These are phyloP conservation scores for Fraxinus velutina DNA, from an alignment of 305 asterid species.

Conservation along the genomic window DNA sequence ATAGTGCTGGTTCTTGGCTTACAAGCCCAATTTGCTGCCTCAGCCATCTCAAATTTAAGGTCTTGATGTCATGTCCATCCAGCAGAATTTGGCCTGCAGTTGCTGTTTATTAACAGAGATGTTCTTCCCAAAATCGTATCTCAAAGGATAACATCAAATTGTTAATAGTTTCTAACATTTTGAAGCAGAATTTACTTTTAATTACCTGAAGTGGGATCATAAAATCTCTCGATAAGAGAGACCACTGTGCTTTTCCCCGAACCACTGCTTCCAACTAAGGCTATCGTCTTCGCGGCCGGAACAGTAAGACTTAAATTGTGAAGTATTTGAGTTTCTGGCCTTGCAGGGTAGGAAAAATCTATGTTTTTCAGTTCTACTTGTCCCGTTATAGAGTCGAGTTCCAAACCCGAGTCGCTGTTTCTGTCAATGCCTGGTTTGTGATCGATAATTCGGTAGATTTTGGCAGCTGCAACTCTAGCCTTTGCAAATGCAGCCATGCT, in stretches of 20 bases:
- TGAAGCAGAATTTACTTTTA: background rate
- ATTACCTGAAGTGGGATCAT: conserved; percentile 86
- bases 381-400: conserved; percentile 65
- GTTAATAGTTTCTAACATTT: background rate
- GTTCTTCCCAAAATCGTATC: conserved; percentile 9
- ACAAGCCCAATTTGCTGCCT: conserved; percentile 95
- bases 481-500: conserved; percentile 93
- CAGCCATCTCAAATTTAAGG: conserved; percentile 77
- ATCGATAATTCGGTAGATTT: conserved; percentile 73
- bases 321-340: conserved; percentile 76
- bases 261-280: conserved; percentile 98
- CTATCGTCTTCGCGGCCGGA: conserved; percentile 90
- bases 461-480: conserved; percentile 91
- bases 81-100: conserved; percentile 75
- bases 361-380: conserved; percentile 79
- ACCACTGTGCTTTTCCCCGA: conserved; percentile 98
- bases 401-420: conserved; percentile 61
- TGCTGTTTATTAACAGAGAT: conserved; percentile 23
- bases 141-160: conserved; percentile 2
- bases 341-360: conserved; percentile 81
- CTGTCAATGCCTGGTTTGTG: conserved; percentile 67
- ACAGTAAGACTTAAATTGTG: conserved; percentile 59
- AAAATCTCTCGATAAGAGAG: conserved; percentile 92
- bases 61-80: conserved; percentile 80
- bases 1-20: conserved; percentile 97